Evolutionary conservation across 768 basidiomycete genomes (phyloP), one percentile per base, ranked within the genome.

Genomic region (Megacollybia marginata): DNA sequence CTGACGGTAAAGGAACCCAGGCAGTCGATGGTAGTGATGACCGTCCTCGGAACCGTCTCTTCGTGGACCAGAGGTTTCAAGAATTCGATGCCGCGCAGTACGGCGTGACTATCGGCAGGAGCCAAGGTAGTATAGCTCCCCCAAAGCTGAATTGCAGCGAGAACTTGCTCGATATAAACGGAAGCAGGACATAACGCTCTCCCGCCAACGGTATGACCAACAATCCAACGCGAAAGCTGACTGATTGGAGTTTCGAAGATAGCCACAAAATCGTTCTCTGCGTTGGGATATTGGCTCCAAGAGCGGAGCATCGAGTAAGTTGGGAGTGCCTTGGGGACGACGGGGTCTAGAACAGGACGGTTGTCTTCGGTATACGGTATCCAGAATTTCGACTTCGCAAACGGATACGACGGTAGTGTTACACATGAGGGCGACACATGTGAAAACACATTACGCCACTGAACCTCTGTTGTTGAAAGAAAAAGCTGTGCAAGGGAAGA

Each of bases 351-450:
- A 43, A 20, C 16, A 11, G 5, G 31, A 3, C 32, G 42, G 16
- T 6, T 50, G 20, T 53, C 56, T 48, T 75, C 74, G 33, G 62
- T 54, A 58, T 67, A 82, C 0, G 65, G 60, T 2, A 81, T 71
- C 83, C 82, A 86, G 59, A 80, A 85, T 19, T 66, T 73, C 3
- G 70, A 67, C 43, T 65, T 66, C 9, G 72, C 65, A 54, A 86
- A 84, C 1, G 84, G 83, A 60, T 88, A 88, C 4, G 72, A 65
- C 0, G 86, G 86, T 10, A 87, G 62, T 51, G 72, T 73, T n/a
- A 74, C 55, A 52, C 77, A 76, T 3, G 65, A 62, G 9, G 65
- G 61, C 8, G 67, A 49, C 6, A 80, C 49, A 50, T 79, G 73
- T 0, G 68, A 56, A 55, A 80, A 87, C 6, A 77, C 68, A 2